These are phyloP conservation scores for Echria macrotheca DNA, from an alignment of 495 filamentous ascomycete genomes.

Conservation along the genomic window DNA sequence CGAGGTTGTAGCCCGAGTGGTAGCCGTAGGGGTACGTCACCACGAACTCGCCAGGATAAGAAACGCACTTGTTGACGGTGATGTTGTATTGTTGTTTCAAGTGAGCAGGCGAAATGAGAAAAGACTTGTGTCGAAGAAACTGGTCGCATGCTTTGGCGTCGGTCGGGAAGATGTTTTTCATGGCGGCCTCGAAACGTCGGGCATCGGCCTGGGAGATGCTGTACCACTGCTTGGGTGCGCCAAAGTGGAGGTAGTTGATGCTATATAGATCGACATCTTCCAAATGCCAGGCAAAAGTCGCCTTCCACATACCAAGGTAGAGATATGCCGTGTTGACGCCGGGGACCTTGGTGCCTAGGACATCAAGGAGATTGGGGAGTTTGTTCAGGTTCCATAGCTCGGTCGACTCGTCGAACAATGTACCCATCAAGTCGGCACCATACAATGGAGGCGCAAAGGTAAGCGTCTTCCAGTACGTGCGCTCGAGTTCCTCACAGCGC, in stretches of 20 bases:
- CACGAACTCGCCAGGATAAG: slow-evolving; percentile 95
- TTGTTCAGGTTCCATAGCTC: slow-evolving; percentile 91
- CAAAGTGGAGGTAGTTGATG: slow-evolving; percentile 99
- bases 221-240: slow-evolving; percentile 98
- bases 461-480: slow-evolving; percentile 90
- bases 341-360: slow-evolving; percentile 89
- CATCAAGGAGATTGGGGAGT: slow-evolving; percentile 86
- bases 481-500: slow-evolving; percentile 88
- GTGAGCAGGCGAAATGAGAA: slow-evolving; percentile 88
- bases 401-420: slow-evolving; percentile 86
- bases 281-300: slow-evolving; percentile 97
- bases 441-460: slow-evolving; percentile 94
- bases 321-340: slow-evolving; percentile 99
- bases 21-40: slow-evolving; percentile 99
- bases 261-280: slow-evolving; percentile 99
- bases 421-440: slow-evolving; percentile 93
- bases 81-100: slow-evolving; percentile 85
- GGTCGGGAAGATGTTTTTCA: slow-evolving; percentile 91
- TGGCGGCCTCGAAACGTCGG: slow-evolving; percentile 86
- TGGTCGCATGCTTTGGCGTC: slow-evolving; percentile 97
- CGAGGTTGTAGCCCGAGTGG: slow-evolving; percentile 95
- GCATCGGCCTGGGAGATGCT: slow-evolving; percentile 96
- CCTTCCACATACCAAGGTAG: slow-evolving; percentile 99
- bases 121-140: slow-evolving; percentile 96
- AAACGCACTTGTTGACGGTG: slow-evolving; percentile 91